Percentiles rank a stretch among this genome's conserved stretches.
phyloP scores from a whole-genome alignment of 1,284 basidiomycete species.

The Ganoderma leucocontextum region DNA sequence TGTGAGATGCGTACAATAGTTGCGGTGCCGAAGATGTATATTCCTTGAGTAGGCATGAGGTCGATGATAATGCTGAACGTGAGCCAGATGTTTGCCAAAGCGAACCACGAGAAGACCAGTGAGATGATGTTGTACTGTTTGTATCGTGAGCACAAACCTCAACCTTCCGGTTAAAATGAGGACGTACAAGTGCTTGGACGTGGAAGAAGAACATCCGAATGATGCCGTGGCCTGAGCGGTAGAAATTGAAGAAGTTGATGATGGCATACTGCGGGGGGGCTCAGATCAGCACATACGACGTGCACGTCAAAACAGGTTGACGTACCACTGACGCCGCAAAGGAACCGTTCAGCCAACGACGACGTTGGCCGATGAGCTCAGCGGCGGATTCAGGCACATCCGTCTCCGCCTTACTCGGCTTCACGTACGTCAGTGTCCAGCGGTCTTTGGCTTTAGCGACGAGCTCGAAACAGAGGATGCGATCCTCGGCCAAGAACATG shows the following conservation, averaged over 20 bases:
- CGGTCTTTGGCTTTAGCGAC: slow-evolving; percentile 88
- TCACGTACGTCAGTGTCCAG: slow-evolving; percentile 95
- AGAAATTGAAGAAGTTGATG: slow-evolving; percentile 94
- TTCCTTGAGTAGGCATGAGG: slow-evolving; percentile 72
- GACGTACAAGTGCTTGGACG: slow-evolving; percentile 84
- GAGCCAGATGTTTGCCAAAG: slow-evolving; percentile 93
- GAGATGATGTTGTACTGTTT: slow-evolving; percentile 80
- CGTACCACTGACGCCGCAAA: slow-evolving; percentile 94
- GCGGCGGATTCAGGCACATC: slow-evolving; percentile 92
- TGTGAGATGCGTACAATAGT: slow-evolving; percentile 57
- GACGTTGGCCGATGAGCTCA: slow-evolving; percentile 94
- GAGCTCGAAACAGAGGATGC: slow-evolving; percentile 96
- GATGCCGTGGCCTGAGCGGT: slow-evolving; percentile 84
- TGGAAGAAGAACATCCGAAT: slow-evolving; percentile 96
- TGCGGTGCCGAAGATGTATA: slow-evolving; percentile 77
- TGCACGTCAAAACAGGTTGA: slow-evolving; percentile 30
- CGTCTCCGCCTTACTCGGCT: slow-evolving; percentile 94
- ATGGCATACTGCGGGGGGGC: slow-evolving; percentile 75
- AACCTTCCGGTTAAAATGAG: slow-evolving; percentile 6
- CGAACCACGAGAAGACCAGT: slow-evolving; percentile 91
- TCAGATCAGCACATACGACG: slow-evolving; percentile 8
- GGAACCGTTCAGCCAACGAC: slow-evolving; percentile 96
- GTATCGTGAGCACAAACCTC: slow-evolving; percentile 14
- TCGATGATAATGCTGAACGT: slow-evolving; percentile 98
- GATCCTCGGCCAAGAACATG: slow-evolving; percentile 96